Evolutionary conservation across 768 basidiomycete species (phyloP).

Genomic region (Sutorius australiensis): DNA sequence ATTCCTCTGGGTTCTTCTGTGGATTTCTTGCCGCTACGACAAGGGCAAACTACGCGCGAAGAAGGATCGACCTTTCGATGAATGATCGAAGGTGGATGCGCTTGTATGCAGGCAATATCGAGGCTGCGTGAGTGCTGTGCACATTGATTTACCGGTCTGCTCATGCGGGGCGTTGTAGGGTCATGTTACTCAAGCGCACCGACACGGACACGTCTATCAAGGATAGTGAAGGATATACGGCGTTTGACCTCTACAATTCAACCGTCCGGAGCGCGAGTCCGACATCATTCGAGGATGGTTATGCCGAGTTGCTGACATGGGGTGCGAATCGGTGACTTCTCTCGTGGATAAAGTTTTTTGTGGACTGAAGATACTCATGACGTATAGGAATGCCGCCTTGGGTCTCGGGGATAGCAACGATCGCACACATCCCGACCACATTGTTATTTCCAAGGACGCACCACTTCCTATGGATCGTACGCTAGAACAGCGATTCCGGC

Average conservation of each 20-base stretch:
- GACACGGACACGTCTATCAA: slow-evolving; percentile 73
- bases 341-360: not conserved
- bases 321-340: slow-evolving; percentile 67
- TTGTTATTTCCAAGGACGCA: slow-evolving; percentile 40
- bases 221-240: slow-evolving; percentile 85
- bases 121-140: slow-evolving; percentile 52
- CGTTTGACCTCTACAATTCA: slow-evolving; percentile 91
- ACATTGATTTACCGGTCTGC: not conserved
- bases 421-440: slow-evolving; percentile 72
- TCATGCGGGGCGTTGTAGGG: slow-evolving; percentile 39
- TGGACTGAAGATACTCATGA: not conserved
- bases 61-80: too few relatives aligned
- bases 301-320: slow-evolving; percentile 78
- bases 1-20: too few relatives aligned
- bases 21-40: too few relatives aligned
- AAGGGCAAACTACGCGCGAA: too few relatives aligned
- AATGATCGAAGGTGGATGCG: too few relatives aligned
- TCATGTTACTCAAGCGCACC: slow-evolving; percentile 68
- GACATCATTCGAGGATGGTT: slow-evolving; percentile 29
- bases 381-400: slow-evolving; percentile 77
- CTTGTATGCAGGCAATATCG: slow-evolving; percentile 76
- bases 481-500: slow-evolving; percentile 52
- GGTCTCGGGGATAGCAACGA: slow-evolving; percentile 81
- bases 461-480: slow-evolving; percentile 13
- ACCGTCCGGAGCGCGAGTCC: slow-evolving; percentile 77